Evolutionary conservation across 768 basidiomycete species (phyloP).

Genomic region (Leucocoprinus leucothites): DNA sequence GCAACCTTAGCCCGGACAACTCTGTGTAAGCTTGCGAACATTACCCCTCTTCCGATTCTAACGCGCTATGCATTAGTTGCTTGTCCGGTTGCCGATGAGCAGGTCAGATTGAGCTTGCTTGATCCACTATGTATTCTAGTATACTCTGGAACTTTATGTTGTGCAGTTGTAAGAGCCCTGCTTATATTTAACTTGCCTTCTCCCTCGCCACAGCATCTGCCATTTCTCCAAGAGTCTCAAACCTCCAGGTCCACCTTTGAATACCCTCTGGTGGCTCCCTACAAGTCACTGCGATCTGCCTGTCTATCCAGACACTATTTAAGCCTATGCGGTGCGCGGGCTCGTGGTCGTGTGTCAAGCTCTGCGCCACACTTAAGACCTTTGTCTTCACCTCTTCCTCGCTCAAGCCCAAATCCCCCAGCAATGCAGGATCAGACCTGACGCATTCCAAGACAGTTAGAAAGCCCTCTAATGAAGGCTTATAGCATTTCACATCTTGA

Average conservation of each 20-base stretch:
- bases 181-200: neutral
- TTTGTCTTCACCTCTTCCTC: conserved; percentile 35
- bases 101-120: neutral
- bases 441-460: conserved; percentile 44
- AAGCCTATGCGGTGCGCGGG: conserved; percentile 59
- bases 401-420: conserved; percentile 25
- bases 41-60: neutral
- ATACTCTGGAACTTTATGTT: neutral
- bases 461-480: conserved; percentile 60
- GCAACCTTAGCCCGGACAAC: conserved; percentile 19
- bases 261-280: conserved; percentile 31
- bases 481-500: conserved; percentile 71
- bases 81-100: neutral
- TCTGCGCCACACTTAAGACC: conserved; percentile 67
- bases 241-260: conserved; percentile 47
- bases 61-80: neutral
- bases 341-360: conserved; percentile 61
- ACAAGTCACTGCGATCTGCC: conserved; percentile 44
- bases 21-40: conserved; percentile 14
- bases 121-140: neutral
- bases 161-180: neutral
- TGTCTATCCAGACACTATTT: conserved; percentile 64
- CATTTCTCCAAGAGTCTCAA: conserved; percentile 58
- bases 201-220: conserved; percentile 55
- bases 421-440: conserved; percentile 34